Evolutionary conservation across 2,329 filamentous ascomycete genomes (phyloP), one percentile per base, ranked within the genome.

Genomic region (Colletotrichum horii): DNA sequence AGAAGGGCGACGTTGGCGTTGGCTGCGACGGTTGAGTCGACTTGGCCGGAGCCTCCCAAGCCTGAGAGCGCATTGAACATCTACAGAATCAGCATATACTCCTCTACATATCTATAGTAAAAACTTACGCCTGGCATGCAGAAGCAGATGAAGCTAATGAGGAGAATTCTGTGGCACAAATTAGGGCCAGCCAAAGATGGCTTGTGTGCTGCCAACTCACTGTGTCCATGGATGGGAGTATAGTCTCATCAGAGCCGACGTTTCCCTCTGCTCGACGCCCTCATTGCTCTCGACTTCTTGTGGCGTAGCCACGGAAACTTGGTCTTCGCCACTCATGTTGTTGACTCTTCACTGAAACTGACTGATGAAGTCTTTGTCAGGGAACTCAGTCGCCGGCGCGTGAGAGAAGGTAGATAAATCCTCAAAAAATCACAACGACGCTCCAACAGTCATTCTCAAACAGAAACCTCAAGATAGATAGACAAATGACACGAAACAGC

Each of bases 131-230:
- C 85, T 8, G 86, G 87, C 38, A 86, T 84, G 70, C 87, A 89
- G 78, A 89, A 88, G 77, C 86, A 88, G 68, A 89, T 88, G 66
- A 88, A 82, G 79, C 85, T 87, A 72, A 89, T 88, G 66, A 89
- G 81, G 4, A 87, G 30, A 64, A 89, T 87, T 16, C 66, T 75
- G 65, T 5, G 55, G 19, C 30, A 68, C 8, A 30, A 34, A 19
- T 75, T 24, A 73, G 56, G 8, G 38, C 9, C 48, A n/a, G 32
- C 32, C 52, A 19, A 56, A 24, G 3, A 5, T 15, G 34, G 24
- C 9, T n/a, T 15, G 12, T 12, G 28, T 22, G 11, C 26, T 16
- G 11, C 15, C 7, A 30, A 70, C 65, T 66, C 30, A 76, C 78
- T 89, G 87, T 56, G 85, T 85, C 87, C 87, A 89, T 16, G 85